Conservation (phyloP, 495 filamentous ascomycete species). For the Neurospora sublineolata region DNA sequence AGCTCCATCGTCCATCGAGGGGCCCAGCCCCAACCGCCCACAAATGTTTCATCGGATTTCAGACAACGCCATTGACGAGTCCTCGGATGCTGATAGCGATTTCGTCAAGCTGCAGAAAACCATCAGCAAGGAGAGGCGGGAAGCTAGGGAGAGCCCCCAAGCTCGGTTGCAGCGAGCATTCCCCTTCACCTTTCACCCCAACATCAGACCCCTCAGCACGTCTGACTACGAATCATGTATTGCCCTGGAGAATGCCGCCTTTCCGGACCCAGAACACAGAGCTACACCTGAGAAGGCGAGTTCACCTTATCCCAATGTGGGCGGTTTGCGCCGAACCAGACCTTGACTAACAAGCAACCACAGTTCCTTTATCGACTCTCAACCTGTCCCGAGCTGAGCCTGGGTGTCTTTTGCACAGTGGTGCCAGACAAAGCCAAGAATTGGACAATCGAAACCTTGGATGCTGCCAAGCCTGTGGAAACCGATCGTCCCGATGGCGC, state of each 20-base stretch:
- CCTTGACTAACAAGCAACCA: slow-evolving; percentile 1
- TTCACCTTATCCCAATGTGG: not conserved
- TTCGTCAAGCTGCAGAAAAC: slow-evolving; percentile 20
- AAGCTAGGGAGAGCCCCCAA: slow-evolving; percentile 18
- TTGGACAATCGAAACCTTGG: slow-evolving; percentile 38
- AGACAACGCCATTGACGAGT: slow-evolving; percentile 23
- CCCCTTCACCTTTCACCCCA: slow-evolving; percentile 37
- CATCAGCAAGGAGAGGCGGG: slow-evolving; percentile 19
- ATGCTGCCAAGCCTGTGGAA: slow-evolving; percentile 34
- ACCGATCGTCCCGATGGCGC: slow-evolving; percentile 35
- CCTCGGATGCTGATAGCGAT: slow-evolving; percentile 23
- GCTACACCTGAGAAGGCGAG: slow-evolving; percentile 71
- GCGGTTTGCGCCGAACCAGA: not conserved
- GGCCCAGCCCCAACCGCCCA: not conserved
- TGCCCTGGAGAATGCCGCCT: slow-evolving; percentile 62
- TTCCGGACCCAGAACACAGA: slow-evolving; percentile 55
- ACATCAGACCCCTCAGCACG: slow-evolving; percentile 57
- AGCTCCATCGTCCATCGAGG: not conserved
- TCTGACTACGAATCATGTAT: slow-evolving; percentile 70
- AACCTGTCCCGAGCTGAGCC: slow-evolving; percentile 62
- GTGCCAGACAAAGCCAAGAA: slow-evolving; percentile 32
- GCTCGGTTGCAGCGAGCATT: slow-evolving; percentile 16
- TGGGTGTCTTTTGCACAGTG: slow-evolving; percentile 67
- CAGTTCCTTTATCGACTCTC: slow-evolving; percentile 77
- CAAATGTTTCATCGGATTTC: not conserved